These are phyloP conservation scores for Spongispora temasekensis DNA, from an alignment of 1,284 basidiomycete genomes.

Conservation along the genomic window DNA sequence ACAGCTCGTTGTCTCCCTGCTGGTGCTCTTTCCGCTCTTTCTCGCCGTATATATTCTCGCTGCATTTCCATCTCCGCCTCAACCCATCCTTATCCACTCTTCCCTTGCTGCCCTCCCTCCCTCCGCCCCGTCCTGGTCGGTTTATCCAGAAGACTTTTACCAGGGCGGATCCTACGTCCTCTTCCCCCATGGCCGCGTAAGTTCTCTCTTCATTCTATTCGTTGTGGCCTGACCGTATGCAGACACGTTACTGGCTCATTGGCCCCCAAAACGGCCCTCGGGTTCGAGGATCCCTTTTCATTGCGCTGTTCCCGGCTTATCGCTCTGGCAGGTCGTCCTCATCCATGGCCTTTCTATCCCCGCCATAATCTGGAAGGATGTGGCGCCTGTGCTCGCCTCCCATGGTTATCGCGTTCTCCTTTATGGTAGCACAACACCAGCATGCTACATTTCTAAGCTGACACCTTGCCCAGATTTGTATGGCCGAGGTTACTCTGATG, in stretches of 20 bases:
- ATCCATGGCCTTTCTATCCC: constrained; percentile 79
- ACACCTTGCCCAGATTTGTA: constrained; percentile 60
- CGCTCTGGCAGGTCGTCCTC: constrained; percentile 58
- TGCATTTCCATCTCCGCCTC: constrained; percentile 60
- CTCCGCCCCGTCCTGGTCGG: constrained; percentile 55
- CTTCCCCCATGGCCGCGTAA: constrained; percentile 61
- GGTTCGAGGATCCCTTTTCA: constrained; percentile 40
- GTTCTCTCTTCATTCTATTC: background rate
- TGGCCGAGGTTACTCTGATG: constrained; percentile 79
- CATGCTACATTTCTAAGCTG: background rate
- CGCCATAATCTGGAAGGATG: constrained; percentile 70
- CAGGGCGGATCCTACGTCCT: constrained; percentile 63
- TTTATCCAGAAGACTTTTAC: constrained; percentile 72
- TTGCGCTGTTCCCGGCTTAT: background rate
- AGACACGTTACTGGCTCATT: constrained; percentile 74
- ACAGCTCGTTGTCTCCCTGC: constrained; percentile 50
- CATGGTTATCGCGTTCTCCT: constrained; percentile 73
- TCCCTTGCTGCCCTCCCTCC: constrained; percentile 60
- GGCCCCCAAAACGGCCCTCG: constrained; percentile 70
- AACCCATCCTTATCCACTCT: constrained; percentile 49
- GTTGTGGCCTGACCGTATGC: constrained; percentile 24
- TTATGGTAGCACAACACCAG: constrained; percentile 50
- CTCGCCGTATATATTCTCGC: constrained; percentile 60
- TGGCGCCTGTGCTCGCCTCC: constrained; percentile 61
- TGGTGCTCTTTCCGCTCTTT: constrained; percentile 60